Base-by-base conservation (phyloP, 805 yeast species). In the Alloascoidea hylecoeti region DNA sequence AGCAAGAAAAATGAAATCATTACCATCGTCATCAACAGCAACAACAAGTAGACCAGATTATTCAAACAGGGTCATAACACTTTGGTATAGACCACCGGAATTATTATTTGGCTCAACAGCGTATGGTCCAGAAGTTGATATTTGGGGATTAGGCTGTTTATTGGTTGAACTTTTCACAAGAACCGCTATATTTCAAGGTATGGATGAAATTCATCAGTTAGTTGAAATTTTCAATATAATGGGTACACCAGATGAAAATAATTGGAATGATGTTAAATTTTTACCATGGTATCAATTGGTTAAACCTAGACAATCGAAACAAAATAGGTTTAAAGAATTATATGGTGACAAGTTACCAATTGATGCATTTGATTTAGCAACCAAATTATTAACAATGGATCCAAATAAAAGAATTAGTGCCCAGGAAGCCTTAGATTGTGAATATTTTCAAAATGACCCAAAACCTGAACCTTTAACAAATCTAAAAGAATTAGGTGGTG, bases 61-160 rank as follows among this genome's bases (percentile, higher is more conserved):
- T 57, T 89, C 98, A 2, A 92, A 92, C 54, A 62, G 98, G 40
- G 97, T 92, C 33, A 92, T 92, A 39, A 92, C 98, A 0, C 62
- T 92, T 30, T 92, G 98, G 98, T 89, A 92, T 55, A 70, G 98
- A 42, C 98, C 98, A 1, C 97, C 97, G 0, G 98, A 89, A 55
- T 66, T 92, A 19, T 61, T 92, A 30, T 57, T 92, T 41, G 98
- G 98, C 1, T 76, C 95, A 0, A 88, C 97, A 0, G 78, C 76
- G 41, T 92, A 92, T 57, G 92, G 88, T 0, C 61, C 85, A 33
- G 95, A 83, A 48, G 92, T 92, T 5, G 98, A 92, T 52, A 76
- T 85, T 46, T 92, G 98, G 98, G 96, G 97, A 0, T 77, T 85
- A 43, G 98, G 98, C 2, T 92, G 97, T 60, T 63, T 92, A 17